Percentiles rank a stretch among this genome's conserved stretches.
These are phyloP conservation scores for Blastobotrys ciferrii DNA, from an alignment of 1,139 yeast species.

Conservation along the genomic window DNA sequence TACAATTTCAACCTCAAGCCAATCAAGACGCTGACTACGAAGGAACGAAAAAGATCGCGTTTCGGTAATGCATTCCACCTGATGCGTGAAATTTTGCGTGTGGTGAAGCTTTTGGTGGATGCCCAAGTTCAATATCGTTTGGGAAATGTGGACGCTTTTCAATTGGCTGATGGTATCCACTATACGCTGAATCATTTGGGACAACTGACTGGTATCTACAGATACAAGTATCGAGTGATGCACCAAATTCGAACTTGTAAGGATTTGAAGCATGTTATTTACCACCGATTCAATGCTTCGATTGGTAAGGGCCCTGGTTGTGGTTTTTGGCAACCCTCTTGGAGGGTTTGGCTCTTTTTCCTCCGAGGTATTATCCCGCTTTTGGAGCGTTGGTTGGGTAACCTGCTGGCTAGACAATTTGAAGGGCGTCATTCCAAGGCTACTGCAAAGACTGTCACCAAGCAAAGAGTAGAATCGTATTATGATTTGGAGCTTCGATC, in stretches of 20 bases:
- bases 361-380: slow-evolving; percentile 91
- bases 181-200: slow-evolving; percentile 91
- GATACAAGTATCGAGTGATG: slow-evolving; percentile 97
- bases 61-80: slow-evolving; percentile 96
- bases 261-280: slow-evolving; percentile 88
- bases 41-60: slow-evolving; percentile 91
- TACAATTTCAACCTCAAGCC: slow-evolving; percentile 96
- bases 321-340: slow-evolving; percentile 99
- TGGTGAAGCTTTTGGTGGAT: slow-evolving; percentile 82
- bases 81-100: slow-evolving; percentile 81
- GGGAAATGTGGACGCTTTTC: slow-evolving; percentile 90
- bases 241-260: slow-evolving; percentile 96
- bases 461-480: slow-evolving; percentile 92
- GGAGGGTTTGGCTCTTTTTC: slow-evolving; percentile 96
- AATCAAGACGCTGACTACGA: slow-evolving; percentile 91
- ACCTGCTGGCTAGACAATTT: slow-evolving; percentile 85
- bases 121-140: slow-evolving; percentile 88
- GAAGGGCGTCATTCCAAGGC: slow-evolving; percentile 94
- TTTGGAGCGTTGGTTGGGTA: slow-evolving; percentile 92
- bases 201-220: slow-evolving; percentile 91
- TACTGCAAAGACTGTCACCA: slow-evolving; percentile 89
- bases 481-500: slow-evolving; percentile 92
- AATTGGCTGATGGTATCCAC: slow-evolving; percentile 90
- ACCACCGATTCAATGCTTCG: slow-evolving; percentile 70
- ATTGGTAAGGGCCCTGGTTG: slow-evolving; percentile 99